Percentiles rank a stretch among this genome's conserved stretches.
These are phyloP conservation scores for Pleurostoma richardsiae DNA, from an alignment of 2,329 filamentous ascomycete species.

Conservation along the genomic window DNA sequence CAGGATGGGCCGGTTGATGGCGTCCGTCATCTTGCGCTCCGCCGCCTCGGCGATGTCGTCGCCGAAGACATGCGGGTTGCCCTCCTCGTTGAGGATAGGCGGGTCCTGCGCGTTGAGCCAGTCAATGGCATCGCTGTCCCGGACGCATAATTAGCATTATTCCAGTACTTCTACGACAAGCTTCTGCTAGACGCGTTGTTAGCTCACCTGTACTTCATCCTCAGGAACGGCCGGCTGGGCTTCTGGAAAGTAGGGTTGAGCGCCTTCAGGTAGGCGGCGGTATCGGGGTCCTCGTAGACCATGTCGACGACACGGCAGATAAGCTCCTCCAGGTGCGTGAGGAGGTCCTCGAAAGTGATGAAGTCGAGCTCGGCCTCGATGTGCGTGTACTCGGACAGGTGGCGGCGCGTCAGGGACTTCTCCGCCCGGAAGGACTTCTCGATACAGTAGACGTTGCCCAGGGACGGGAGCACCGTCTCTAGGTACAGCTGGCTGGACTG, in stretches of 20 bases:
- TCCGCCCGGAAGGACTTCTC: conserved; percentile 98
- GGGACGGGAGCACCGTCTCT: conserved; percentile 83
- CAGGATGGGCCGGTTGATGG: conserved; percentile 92
- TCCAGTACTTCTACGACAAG: too few relatives aligned
- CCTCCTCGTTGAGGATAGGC: conserved; percentile 85
- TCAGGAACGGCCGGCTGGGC: conserved; percentile 80
- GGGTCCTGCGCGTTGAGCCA: conserved; percentile 84
- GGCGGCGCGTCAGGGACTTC: conserved; percentile 89
- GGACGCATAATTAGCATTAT: too few relatives aligned
- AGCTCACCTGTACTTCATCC: conserved; percentile 73
- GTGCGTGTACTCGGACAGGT: conserved; percentile 95
- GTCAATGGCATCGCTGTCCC: conserved; percentile 68
- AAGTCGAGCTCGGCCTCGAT: conserved; percentile 96
- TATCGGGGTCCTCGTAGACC: conserved; percentile 67
- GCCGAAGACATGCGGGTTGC: conserved; percentile 82
- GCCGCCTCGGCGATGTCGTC: conserved; percentile 98
- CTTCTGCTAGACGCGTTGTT: too few relatives aligned
- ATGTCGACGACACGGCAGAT: conserved; percentile 82
- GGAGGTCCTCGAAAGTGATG: conserved; percentile 85
- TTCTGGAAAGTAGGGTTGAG: conserved; percentile 88
- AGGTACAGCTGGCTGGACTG: conserved; percentile 97
- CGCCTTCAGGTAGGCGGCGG: conserved; percentile 69
- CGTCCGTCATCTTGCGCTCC: conserved; percentile 94
- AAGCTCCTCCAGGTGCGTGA: conserved; percentile 80
- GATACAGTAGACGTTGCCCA: conserved; percentile 96